These are phyloP conservation scores for Geotrichum macrosporum DNA, from an alignment of 1,139 yeast genomes.

Conservation along the genomic window DNA sequence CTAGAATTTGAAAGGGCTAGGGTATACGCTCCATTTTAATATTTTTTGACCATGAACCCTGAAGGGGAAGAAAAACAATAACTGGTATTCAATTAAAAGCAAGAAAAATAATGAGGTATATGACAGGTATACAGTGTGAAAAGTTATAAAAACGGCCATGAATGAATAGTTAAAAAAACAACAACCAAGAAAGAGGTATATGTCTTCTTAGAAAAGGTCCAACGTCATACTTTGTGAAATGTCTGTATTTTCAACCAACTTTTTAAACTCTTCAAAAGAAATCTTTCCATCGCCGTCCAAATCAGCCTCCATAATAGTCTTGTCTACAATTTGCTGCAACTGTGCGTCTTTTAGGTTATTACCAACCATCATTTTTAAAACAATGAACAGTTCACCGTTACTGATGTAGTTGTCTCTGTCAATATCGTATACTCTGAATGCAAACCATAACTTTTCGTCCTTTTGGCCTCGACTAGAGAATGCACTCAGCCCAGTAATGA, in stretches of 20 bases:
- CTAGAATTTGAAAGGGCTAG: conserved; percentile 10
- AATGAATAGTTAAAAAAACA: conserved; percentile 1
- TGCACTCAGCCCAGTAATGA: conserved; percentile 82
- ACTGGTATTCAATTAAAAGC: no score
- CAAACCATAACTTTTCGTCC: conserved; percentile 80
- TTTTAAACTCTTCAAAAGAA: conserved; percentile 80
- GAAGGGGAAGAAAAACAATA: no score
- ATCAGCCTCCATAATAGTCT: conserved; percentile 94
- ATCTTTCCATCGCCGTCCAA: conserved; percentile 84
- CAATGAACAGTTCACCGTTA: conserved; percentile 89
- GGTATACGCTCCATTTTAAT: conserved; percentile 4
- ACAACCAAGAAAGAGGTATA: background rate
- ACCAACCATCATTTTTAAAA: conserved; percentile 96
- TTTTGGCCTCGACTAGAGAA: conserved; percentile 85
- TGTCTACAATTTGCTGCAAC: conserved; percentile 90
- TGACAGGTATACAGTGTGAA: background rate
- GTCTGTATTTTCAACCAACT: conserved; percentile 40
- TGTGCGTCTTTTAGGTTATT: conserved; percentile 80
- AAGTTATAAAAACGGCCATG: background rate
- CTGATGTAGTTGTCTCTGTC: conserved; percentile 94
- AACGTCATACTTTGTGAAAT: conserved; percentile 41
- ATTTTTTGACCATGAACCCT: no score
- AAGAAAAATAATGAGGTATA: background rate
- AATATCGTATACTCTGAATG: conserved; percentile 91
- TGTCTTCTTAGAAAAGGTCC: conserved; percentile 32